phyloP scores from a whole-genome alignment of 192 early-diverging fungal genomes.

The Coemansia furcata region DNA sequence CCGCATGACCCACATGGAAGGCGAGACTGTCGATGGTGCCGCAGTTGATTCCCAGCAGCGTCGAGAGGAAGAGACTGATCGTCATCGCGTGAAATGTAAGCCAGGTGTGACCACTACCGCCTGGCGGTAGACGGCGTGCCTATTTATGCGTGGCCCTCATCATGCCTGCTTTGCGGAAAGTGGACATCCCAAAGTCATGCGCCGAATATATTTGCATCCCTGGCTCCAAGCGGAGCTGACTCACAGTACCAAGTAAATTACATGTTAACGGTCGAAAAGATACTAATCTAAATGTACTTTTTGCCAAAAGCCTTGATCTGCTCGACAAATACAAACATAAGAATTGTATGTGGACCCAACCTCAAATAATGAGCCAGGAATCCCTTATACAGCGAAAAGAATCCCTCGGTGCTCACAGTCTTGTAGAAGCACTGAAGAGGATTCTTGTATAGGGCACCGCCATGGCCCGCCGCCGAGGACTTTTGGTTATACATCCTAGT shows the following conservation, averaged over 20 bases:
- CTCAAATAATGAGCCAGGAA: slow-evolving; percentile 88
- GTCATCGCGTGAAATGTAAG: not conserved
- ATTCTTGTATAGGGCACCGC: slow-evolving; percentile 72
- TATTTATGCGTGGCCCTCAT: not conserved
- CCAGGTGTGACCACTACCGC: not conserved
- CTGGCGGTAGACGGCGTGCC: not conserved
- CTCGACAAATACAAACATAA: slow-evolving; percentile 91
- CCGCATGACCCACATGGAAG: not conserved
- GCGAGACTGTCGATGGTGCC: not conserved
- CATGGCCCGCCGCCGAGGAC: slow-evolving; percentile 53
- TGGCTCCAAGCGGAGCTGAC: not conserved
- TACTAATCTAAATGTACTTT: slow-evolving; percentile 16
- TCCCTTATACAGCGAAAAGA: slow-evolving; percentile 87
- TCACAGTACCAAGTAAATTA: not conserved
- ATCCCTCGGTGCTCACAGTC: slow-evolving; percentile 78
- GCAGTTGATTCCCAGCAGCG: not conserved
- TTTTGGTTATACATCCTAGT: slow-evolving; percentile 95
- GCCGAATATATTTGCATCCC: not conserved
- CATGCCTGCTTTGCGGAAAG: not conserved
- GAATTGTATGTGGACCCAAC: slow-evolving; percentile 89
- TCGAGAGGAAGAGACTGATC: not conserved
- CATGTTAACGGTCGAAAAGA: not conserved
- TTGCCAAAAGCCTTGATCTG: slow-evolving; percentile 58
- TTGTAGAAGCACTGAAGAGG: slow-evolving; percentile 85
- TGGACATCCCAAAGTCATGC: not conserved